These are phyloP conservation scores for Orobanche coerulescens DNA, from an alignment of 257 asterid genomes.

Conservation along the genomic window DNA sequence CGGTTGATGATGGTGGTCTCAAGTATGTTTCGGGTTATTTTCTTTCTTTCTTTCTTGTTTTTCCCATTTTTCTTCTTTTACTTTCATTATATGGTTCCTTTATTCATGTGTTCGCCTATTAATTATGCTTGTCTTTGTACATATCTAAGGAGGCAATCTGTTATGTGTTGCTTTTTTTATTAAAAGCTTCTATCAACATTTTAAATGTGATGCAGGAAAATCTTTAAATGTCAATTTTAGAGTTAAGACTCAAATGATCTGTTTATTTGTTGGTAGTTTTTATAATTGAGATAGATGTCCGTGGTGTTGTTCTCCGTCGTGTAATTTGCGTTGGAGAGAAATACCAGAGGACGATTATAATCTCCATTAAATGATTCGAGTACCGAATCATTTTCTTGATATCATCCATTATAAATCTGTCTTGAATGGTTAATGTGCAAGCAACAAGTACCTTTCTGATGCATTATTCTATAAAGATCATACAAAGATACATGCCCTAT, in stretches of 20 bases:
- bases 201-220: background rate
- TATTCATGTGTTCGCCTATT: background rate
- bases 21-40: conserved; percentile 25
- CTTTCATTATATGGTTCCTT: background rate
- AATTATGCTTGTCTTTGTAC: conserved; percentile 1
- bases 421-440: background rate
- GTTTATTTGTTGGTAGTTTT: conserved; percentile 1
- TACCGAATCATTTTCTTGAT: background rate
- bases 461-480: background rate
- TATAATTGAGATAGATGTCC: background rate
- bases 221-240: background rate
- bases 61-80: conserved; percentile 2
- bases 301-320: background rate
- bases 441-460: background rate
- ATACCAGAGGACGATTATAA: background rate
- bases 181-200: background rate
- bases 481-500: background rate
- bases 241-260: background rate
- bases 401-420: conserved; percentile 13
- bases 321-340: background rate
- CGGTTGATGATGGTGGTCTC: conserved; percentile 37
- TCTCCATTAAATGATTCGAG: background rate
- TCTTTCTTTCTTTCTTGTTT: background rate
- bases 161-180: background rate
- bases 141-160: background rate